These are phyloP conservation scores for Pseudozyma thailandica DNA, from an alignment of 1,284 basidiomycete genomes.

Conservation along the genomic window DNA sequence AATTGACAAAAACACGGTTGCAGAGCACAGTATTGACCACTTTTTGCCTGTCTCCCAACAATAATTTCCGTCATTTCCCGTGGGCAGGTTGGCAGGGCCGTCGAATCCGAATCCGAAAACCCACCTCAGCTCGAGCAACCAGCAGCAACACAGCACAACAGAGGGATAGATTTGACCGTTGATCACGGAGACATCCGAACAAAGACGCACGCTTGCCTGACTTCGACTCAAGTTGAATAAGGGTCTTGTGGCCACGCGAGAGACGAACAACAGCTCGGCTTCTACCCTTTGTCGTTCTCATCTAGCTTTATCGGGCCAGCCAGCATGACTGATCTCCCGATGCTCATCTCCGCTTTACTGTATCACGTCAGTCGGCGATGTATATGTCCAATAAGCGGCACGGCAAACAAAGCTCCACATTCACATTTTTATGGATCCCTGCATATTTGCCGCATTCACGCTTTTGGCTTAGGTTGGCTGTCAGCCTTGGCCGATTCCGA, in stretches of 20 bases:
- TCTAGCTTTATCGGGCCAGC: too few relatives aligned
- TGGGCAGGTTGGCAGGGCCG: background rate
- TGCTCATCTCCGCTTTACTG: background rate
- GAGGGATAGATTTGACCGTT: background rate
- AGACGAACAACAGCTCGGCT: too few relatives aligned
- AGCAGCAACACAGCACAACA: background rate
- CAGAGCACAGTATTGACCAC: background rate
- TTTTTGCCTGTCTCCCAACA: background rate
- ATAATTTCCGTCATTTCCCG: slow-evolving; percentile 3
- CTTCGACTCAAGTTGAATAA: background rate
- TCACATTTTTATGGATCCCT: background rate
- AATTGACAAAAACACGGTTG: background rate
- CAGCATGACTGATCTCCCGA: too few relatives aligned
- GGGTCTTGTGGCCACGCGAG: slow-evolving; percentile 1
- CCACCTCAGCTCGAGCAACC: background rate
- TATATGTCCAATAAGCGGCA: background rate
- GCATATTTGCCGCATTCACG: background rate
- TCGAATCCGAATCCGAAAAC: background rate
- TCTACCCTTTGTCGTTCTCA: too few relatives aligned
- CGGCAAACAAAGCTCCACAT: background rate
- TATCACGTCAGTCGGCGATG: background rate
- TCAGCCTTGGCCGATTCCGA: too few relatives aligned
- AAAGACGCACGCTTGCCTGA: background rate
- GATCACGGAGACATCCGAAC: slow-evolving; percentile 30
- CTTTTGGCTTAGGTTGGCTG: too few relatives aligned